A percentile compares a stretch with the other conserved stretches of the same genome.
Evolutionary conservation across 2,329 filamentous ascomycete genomes (phyloP).

Genomic region (Scedosporium boydii): DNA sequence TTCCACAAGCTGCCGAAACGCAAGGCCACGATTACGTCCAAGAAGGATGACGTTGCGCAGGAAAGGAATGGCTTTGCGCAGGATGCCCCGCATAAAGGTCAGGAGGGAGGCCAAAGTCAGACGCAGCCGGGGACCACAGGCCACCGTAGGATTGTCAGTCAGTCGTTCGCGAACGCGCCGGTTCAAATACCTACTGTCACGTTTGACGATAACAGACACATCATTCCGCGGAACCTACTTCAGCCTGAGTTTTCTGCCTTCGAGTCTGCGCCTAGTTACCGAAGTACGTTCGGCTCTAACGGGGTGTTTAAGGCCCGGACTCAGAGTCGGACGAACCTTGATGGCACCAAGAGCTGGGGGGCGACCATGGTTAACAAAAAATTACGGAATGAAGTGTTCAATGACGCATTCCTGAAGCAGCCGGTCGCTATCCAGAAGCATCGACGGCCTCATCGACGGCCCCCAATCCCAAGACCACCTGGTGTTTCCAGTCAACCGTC

Average conservation of each 20-base stretch:
- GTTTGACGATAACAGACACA: conserved; percentile 88
- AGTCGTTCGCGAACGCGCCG: conserved; percentile 60
- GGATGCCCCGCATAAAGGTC: not conserved
- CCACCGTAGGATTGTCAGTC: conserved; percentile 46
- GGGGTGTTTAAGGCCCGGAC: conserved; percentile 3
- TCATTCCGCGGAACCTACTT: conserved; percentile 78
- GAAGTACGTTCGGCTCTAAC: conserved; percentile 24
- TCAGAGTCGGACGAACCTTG: conserved; percentile 32
- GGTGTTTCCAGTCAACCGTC: conserved; percentile 2
- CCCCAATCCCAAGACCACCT: conserved; percentile 43
- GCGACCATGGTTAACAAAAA: conserved; percentile 85
- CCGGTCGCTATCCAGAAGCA: conserved; percentile 74
- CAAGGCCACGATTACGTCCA: conserved; percentile 38
- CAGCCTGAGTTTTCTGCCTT: conserved; percentile 29
- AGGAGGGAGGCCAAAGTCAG: conserved; percentile 14
- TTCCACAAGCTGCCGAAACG: conserved; percentile 76
- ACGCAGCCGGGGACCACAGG: not conserved
- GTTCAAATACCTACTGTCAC: conserved; percentile 79
- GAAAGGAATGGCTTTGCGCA: conserved; percentile 6
- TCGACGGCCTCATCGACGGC: conserved; percentile 58
- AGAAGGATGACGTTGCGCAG: conserved; percentile 32
- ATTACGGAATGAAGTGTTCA: conserved; percentile 81
- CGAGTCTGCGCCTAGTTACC: conserved; percentile 17
- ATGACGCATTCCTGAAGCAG: conserved; percentile 81
- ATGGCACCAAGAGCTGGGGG: conserved; percentile 66